Percentiles rank a stretch among this genome's conserved stretches.
Conservation (phyloP, 768 basidiomycete genomes). For the Tulasnella sp. region DNA sequence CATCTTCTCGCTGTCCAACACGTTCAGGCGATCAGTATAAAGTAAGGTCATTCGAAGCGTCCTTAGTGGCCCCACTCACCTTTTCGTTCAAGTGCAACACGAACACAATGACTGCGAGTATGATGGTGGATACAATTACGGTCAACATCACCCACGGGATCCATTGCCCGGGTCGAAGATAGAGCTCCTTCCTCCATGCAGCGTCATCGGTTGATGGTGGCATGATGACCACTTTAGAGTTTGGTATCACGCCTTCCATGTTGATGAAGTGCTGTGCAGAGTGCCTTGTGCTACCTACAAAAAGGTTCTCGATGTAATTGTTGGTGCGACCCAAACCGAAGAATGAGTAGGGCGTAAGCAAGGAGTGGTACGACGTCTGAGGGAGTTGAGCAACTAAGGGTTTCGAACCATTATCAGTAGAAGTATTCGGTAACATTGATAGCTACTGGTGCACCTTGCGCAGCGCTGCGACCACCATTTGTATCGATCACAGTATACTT, state of each 20-base stretch:
- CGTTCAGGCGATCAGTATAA: constrained; percentile 11
- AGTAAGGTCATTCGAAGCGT: too few relatives aligned
- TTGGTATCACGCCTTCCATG: constrained; percentile 96
- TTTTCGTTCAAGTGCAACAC: constrained; percentile 88
- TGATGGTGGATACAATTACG: constrained; percentile 57
- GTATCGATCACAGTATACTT: constrained; percentile 97
- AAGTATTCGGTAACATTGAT: background rate
- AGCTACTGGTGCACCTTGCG: constrained; percentile 52
- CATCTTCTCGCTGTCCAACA: constrained; percentile 70
- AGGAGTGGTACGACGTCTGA: constrained; percentile 83
- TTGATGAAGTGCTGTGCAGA: constrained; percentile 65
- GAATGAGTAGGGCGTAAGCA: constrained; percentile 88
- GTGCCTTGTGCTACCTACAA: constrained; percentile 84
- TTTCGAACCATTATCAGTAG: constrained; percentile 13
- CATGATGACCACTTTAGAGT: constrained; percentile 91
- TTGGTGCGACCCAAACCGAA: constrained; percentile 96
- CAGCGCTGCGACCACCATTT: constrained; percentile 74
- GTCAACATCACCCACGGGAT: constrained; percentile 95
- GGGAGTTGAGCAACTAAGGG: constrained; percentile 80
- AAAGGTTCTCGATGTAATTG: constrained; percentile 98
- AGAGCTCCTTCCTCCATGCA: constrained; percentile 82
- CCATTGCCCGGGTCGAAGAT: constrained; percentile 91
- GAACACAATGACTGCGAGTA: constrained; percentile 74
- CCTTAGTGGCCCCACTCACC: constrained; percentile 35
- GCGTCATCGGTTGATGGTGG: constrained; percentile 43